phyloP scores from a whole-genome alignment of 1,284 basidiomycete species.

The Trametes pubescens region DNA sequence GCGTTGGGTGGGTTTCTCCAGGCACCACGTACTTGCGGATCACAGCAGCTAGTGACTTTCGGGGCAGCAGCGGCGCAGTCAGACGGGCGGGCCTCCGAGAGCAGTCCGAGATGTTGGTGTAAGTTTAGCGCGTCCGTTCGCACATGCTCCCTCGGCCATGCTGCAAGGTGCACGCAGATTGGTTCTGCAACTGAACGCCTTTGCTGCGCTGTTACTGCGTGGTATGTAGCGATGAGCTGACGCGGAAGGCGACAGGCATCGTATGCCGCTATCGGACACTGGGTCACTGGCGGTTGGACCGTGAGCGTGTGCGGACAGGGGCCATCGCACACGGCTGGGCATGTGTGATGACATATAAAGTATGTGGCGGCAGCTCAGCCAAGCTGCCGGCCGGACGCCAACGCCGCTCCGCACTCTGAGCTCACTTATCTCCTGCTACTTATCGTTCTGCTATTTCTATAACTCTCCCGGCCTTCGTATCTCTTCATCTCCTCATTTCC shows the following conservation, averaged over 20 bases:
- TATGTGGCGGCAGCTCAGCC: background rate
- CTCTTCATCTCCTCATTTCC: background rate
- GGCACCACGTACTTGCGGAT: too few relatives aligned
- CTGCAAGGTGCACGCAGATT: background rate
- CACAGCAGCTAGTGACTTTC: too few relatives aligned
- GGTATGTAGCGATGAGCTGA: background rate
- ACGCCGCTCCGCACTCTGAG: constrained; percentile 2
- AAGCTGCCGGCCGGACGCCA: constrained; percentile 7
- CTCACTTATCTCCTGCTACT: constrained; percentile 7
- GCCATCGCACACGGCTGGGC: background rate
- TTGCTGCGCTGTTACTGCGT: constrained; percentile 1
- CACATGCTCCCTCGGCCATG: too few relatives aligned
- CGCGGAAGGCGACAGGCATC: background rate
- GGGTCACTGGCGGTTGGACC: too few relatives aligned
- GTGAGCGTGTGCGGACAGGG: background rate
- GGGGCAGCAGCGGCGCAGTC: too few relatives aligned
- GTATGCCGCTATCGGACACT: background rate
- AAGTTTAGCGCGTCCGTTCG: too few relatives aligned
- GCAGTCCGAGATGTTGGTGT: too few relatives aligned
- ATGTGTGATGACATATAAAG: constrained; percentile 18
- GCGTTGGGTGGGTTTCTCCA: too few relatives aligned
- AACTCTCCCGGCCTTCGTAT: background rate
- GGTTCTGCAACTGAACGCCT: background rate
- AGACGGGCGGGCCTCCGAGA: too few relatives aligned
- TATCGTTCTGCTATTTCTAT: background rate